Evolutionary conservation across 139 green algal genomes (phyloP).

Genomic region (Coccomyxa sp.): DNA sequence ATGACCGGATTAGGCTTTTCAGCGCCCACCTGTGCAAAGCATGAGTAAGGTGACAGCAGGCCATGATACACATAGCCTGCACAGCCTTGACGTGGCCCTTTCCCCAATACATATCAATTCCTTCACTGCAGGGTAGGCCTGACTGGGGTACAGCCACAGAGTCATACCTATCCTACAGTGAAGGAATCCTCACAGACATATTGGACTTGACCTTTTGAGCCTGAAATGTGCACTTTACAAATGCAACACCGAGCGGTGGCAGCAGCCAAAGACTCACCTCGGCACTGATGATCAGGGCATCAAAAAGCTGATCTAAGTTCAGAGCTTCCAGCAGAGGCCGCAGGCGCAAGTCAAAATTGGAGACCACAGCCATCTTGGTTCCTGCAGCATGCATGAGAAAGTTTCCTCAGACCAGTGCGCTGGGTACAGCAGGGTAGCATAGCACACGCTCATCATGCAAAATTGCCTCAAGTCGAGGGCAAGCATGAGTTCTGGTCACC

Average conservation of each 20-base stretch:
- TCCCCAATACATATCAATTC: neutral
- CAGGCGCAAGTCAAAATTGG: slow-evolving; percentile 90
- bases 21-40: slow-evolving; percentile 37
- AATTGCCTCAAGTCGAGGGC: neutral
- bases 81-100: neutral
- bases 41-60: too few species aligned
- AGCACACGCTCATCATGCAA: too few species aligned
- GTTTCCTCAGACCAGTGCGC: too few species aligned
- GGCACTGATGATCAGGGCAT: slow-evolving; percentile 71
- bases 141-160: neutral
- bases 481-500: neutral
- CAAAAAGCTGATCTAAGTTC: slow-evolving; percentile 62
- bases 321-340: slow-evolving; percentile 65
- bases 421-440: too few species aligned
- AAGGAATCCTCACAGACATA: neutral
- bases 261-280: slow-evolving; percentile 23
- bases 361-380: slow-evolving; percentile 68
- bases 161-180: neutral
- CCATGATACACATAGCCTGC: neutral
- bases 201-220: neutral
- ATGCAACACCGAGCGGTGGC: neutral
- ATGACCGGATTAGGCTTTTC: slow-evolving; percentile 90
- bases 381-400: slow-evolving; percentile 15
- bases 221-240: neutral
- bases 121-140: neutral